These are phyloP conservation scores for Emergomyces orientalis DNA, from an alignment of 2,329 filamentous ascomycete genomes.

Conservation along the genomic window DNA sequence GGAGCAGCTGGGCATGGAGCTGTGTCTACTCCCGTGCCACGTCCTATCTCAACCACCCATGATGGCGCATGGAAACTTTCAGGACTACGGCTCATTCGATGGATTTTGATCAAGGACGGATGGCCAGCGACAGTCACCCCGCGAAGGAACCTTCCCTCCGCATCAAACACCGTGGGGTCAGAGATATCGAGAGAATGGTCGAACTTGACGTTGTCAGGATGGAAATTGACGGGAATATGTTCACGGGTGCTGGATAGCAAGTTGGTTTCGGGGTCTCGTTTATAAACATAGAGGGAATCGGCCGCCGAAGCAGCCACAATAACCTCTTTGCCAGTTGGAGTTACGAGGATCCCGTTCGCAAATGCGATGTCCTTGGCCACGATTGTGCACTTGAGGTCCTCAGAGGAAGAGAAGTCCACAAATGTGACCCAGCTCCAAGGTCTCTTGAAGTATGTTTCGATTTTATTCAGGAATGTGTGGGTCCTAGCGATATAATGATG, in stretches of 20 bases:
- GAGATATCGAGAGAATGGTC: conserved; percentile 12
- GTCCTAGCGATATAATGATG: conserved; percentile 13
- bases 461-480: conserved; percentile 12
- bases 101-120: conserved; percentile 12
- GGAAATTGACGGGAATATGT: conserved; percentile 13
- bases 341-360: conserved; percentile 15
- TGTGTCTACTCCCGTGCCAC: conserved; percentile 13
- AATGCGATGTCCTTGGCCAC: conserved; percentile 14
- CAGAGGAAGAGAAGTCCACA: conserved; percentile 11
- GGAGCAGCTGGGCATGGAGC: conserved; percentile 15
- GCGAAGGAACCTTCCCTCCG: conserved; percentile 14
- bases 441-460: conserved; percentile 10
- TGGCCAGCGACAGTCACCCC: conserved; percentile 14
- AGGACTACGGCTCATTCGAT: conserved; percentile 13
- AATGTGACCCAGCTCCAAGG: conserved; percentile 16
- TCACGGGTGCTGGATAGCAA: conserved; percentile 11
- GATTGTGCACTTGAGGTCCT: conserved; percentile 10
- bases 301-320: conserved; percentile 14
- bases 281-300: conserved; percentile 12
- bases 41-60: conserved; percentile 15
- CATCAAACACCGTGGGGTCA: conserved; percentile 15
- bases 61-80: conserved; percentile 14
- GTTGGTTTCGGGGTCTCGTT: conserved; percentile 14
- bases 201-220: conserved; percentile 16
- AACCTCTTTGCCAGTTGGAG: conserved; percentile 15